phyloP scores from a whole-genome alignment of 192 early-diverging fungal genomes.

The Geranomyces variabilis region DNA sequence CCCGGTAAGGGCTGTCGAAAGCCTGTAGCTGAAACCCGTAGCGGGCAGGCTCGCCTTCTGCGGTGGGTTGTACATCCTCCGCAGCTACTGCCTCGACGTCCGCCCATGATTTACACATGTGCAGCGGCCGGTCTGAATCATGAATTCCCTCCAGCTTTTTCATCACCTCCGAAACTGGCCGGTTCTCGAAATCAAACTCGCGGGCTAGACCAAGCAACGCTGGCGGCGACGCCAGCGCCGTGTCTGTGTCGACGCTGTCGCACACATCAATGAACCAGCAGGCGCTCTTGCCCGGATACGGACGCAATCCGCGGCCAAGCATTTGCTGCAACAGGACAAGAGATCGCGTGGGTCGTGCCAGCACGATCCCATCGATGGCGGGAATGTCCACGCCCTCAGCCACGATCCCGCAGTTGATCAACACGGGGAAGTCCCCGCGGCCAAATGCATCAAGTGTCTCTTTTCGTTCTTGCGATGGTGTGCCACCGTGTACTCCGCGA shows the following conservation, averaged over 20 bases:
- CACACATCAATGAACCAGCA: conserved; percentile 88
- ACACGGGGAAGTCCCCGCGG: conserved; percentile 64
- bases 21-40: not conserved
- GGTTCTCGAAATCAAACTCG: conserved; percentile 44
- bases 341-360: conserved; percentile 84
- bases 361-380: conserved; percentile 81
- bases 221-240: conserved; percentile 68
- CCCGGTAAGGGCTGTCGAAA: not conserved
- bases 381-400: conserved; percentile 87
- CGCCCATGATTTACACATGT: not conserved
- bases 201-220: conserved; percentile 80
- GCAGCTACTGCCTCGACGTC: not conserved
- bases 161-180: no score
- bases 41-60: not conserved
- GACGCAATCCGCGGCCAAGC: conserved; percentile 89
- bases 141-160: conserved; percentile 29
- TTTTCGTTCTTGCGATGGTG: conserved; percentile 54
- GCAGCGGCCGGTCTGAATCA: not conserved
- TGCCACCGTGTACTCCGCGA: conserved; percentile 56
- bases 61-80: not conserved
- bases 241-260: conserved; percentile 59
- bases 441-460: conserved; percentile 66
- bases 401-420: conserved; percentile 83
- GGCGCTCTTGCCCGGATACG: conserved; percentile 60
- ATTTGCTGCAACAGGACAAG: conserved; percentile 92